Percentiles rank a stretch among this genome's conserved stretches.
phyloP scores from a whole-genome alignment of 352 stramenopile species.

The Saprolegnia parasitica region DNA sequence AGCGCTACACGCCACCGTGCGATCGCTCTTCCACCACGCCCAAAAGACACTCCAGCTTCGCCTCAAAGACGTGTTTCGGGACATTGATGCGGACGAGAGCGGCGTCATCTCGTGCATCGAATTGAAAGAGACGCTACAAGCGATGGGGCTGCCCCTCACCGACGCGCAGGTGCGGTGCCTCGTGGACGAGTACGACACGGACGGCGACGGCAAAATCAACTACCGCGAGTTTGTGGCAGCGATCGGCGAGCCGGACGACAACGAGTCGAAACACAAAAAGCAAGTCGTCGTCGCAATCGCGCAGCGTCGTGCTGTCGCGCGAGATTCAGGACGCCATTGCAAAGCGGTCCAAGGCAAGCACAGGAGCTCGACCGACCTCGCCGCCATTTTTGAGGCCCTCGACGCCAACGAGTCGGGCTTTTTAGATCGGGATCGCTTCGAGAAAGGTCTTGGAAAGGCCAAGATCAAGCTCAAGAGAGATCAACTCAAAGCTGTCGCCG shows the following conservation, averaged over 20 bases:
- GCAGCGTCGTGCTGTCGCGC: neutral
- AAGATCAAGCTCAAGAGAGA: constrained; percentile 21
- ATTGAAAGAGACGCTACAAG: constrained; percentile 50
- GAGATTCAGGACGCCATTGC: neutral
- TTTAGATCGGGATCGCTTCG: constrained; percentile 1
- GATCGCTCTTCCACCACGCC: constrained; percentile 40
- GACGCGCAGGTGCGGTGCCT: constrained; percentile 58
- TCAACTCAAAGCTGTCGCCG: constrained; percentile 5
- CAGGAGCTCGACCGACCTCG: constrained; percentile 11
- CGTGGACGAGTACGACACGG: constrained; percentile 56
- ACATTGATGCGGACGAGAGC: constrained; percentile 54
- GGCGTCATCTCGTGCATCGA: constrained; percentile 49
- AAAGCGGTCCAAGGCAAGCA: constrained; percentile 6
- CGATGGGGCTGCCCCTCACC: constrained; percentile 63
- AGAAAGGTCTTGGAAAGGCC: constrained; percentile 4
- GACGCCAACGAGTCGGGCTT: constrained; percentile 3
- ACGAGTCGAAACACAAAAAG: constrained; percentile 11
- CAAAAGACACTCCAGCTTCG: constrained; percentile 43
- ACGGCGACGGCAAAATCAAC: constrained; percentile 57
- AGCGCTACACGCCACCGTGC: constrained; percentile 48
- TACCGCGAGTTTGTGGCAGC: constrained; percentile 55
- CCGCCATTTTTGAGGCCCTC: neutral
- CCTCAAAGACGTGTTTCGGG: constrained; percentile 50
- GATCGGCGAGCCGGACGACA: neutral
- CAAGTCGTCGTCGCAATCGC: neutral